Conservation (phyloP, 202 grass and related monocot species). For the Elaeis oleifera region DNA sequence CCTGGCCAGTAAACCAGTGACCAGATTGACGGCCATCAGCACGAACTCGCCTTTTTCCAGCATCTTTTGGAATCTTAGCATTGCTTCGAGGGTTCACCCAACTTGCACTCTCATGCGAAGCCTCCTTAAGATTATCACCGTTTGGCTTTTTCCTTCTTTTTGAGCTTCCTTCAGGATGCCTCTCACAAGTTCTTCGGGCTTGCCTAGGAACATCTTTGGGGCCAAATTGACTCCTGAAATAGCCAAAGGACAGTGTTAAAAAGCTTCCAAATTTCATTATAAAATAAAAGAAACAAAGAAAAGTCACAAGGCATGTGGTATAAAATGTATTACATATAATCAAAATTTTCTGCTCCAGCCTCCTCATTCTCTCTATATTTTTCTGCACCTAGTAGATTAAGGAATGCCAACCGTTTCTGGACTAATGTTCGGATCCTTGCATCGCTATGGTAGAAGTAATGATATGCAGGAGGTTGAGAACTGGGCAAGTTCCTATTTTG, state of each 20-base stretch:
- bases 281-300: no score
- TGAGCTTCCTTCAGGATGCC: neutral
- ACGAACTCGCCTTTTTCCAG: conserved; percentile 58
- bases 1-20: conserved; percentile 68
- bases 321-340: conserved; percentile 42
- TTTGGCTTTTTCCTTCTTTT: neutral
- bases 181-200: conserved; percentile 1
- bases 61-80: conserved; percentile 42
- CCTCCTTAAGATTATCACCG: neutral
- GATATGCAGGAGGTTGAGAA: conserved; percentile 41
- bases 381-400: conserved; percentile 49
- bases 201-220: conserved; percentile 2
- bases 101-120: conserved; percentile 15
- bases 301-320: neutral
- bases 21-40: conserved; percentile 45
- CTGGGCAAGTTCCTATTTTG: conserved; percentile 25
- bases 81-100: conserved; percentile 35
- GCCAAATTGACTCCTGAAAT: conserved; percentile 35
- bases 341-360: conserved; percentile 30
- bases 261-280: neutral
- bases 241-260: conserved; percentile 7
- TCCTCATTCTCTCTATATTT: conserved; percentile 31
- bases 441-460: conserved; percentile 69
- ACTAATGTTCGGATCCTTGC: conserved; percentile 47
- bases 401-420: conserved; percentile 43